Evolutionary conservation across 202 grass and related monocot genomes (phyloP).

Genomic region (Carex sylvatica): DNA sequence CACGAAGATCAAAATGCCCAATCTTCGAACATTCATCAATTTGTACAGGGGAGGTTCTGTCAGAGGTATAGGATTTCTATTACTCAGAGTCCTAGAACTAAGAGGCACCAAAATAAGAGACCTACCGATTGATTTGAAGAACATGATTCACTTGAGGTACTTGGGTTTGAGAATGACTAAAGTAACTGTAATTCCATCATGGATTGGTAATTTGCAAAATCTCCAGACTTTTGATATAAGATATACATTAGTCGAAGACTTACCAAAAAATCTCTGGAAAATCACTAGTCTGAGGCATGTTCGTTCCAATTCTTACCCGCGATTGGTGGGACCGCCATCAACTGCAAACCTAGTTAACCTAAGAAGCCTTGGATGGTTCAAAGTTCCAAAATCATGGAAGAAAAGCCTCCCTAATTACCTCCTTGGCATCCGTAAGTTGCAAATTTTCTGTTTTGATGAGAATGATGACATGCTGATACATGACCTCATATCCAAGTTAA

Average conservation of each 20-base stretch:
- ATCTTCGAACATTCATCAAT: background rate
- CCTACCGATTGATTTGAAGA: background rate
- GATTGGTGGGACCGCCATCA: background rate
- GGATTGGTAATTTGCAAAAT: background rate
- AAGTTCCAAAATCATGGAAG: background rate
- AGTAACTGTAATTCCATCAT: background rate
- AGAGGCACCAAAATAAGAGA: accelerated
- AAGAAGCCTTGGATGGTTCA: background rate
- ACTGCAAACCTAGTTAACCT: background rate
- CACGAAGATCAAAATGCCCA: background rate
- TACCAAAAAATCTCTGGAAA: slow-evolving; percentile 9
- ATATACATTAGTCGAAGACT: background rate
- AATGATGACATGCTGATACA: background rate
- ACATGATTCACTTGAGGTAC: slow-evolving; percentile 19
- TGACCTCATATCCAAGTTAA: background rate
- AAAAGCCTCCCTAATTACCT: background rate
- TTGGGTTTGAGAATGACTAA: background rate
- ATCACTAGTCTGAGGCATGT: background rate
- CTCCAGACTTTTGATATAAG: slow-evolving; percentile 17
- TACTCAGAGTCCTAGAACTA: slow-evolving; percentile 17
- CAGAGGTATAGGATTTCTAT: background rate
- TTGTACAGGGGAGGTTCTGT: background rate
- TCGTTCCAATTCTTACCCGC: background rate
- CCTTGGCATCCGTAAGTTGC: background rate
- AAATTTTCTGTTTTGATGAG: background rate